These are phyloP conservation scores for Seiridium cupressi DNA, from an alignment of 2,329 filamentous ascomycete species.

Conservation along the genomic window DNA sequence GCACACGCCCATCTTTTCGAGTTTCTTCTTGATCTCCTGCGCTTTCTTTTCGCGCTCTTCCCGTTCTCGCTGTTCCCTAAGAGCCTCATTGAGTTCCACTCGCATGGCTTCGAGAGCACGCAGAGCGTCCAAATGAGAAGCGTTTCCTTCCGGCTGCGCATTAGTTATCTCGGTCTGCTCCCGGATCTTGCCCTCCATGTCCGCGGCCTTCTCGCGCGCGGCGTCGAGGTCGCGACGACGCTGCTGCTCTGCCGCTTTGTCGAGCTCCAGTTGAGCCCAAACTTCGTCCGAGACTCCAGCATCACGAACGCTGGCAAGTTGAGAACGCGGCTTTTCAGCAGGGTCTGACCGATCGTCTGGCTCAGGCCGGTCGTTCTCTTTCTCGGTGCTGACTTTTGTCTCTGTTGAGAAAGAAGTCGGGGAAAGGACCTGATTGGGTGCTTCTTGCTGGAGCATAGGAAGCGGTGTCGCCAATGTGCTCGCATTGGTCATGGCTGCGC, in stretches of 20 bases:
- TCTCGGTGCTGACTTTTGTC: background rate
- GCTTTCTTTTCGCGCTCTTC: conserved; percentile 21
- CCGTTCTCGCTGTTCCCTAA: conserved; percentile 36
- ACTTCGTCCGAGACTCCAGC: conserved; percentile 55
- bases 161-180: conserved; percentile 27
- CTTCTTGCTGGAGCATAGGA: background rate
- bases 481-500: background rate
- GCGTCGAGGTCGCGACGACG: background rate
- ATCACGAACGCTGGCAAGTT: conserved; percentile 40
- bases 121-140: background rate
- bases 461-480: background rate
- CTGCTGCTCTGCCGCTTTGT: conserved; percentile 36
- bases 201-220: conserved; percentile 10
- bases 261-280: conserved; percentile 59
- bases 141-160: background rate
- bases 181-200: conserved; percentile 34
- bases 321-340: conserved; percentile 8
- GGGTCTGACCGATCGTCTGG: background rate
- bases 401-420: background rate
- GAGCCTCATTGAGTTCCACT: conserved; percentile 33
- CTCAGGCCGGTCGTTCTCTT: background rate
- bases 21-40: conserved; percentile 40
- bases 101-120: conserved; percentile 23
- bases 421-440: background rate
- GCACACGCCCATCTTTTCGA: conserved; percentile 56